Evolutionary conservation across 495 filamentous ascomycete species (phyloP).

Genomic region (Daldinia childiae): DNA sequence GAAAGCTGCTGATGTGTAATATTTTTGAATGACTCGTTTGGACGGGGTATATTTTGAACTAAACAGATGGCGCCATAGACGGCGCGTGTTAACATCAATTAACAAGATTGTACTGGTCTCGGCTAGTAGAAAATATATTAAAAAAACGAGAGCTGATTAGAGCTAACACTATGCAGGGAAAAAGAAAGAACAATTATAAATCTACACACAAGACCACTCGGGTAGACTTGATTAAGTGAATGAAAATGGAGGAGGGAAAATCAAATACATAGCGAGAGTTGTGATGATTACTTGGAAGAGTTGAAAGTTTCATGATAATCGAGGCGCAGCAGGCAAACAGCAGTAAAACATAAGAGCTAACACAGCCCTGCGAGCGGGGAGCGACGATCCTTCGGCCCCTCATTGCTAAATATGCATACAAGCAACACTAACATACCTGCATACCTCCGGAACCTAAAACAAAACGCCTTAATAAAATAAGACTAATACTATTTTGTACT

Average conservation of each 20-base stretch:
- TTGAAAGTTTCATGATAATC: constrained; percentile 6
- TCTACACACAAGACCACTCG: background rate
- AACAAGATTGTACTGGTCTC: background rate
- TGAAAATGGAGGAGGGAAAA: background rate
- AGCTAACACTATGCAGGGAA: constrained; percentile 1
- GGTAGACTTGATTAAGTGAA: background rate
- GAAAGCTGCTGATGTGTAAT: background rate
- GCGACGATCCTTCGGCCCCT: constrained; percentile 32
- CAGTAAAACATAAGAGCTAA: background rate
- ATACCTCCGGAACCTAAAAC: background rate
- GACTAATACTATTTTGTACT: background rate
- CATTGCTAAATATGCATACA: constrained; percentile 16
- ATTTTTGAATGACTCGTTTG: background rate
- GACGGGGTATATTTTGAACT: background rate
- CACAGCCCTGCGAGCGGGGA: constrained; percentile 38
- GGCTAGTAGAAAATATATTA: background rate
- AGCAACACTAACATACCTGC: background rate
- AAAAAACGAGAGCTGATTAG: background rate
- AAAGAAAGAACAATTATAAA: background rate
- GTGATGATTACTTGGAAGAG: background rate
- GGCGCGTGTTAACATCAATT: background rate
- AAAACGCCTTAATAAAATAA: background rate
- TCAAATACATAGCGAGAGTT: background rate
- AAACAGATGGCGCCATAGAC: too few relatives aligned
- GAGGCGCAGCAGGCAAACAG: constrained; percentile 21